These are phyloP conservation scores for Aspergillus haitiensis DNA, from an alignment of 495 filamentous ascomycete species.

Conservation along the genomic window DNA sequence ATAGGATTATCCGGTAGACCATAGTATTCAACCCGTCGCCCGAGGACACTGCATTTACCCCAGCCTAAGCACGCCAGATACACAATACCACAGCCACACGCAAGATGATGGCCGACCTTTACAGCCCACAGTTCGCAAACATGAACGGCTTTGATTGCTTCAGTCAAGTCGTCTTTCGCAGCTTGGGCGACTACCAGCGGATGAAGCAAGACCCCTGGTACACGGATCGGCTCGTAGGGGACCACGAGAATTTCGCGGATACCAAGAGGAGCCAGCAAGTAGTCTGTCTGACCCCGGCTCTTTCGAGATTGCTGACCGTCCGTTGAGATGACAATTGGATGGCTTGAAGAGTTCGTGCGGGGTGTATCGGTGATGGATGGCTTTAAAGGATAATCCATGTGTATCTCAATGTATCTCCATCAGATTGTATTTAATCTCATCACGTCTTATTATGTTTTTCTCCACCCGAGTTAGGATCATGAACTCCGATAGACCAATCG, in stretches of 20 bases:
- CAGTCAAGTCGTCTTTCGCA: conserved; percentile 45
- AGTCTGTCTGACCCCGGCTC: conserved; percentile 2
- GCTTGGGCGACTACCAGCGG: conserved; percentile 41
- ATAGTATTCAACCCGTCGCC: conserved; percentile 20
- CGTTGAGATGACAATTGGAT: conserved; percentile 36
- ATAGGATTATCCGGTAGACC: conserved; percentile 44
- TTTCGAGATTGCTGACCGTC: not conserved
- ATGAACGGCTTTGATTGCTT: conserved; percentile 50
- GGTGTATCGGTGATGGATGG: conserved; percentile 4
- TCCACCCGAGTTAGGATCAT: too few relatives aligned
- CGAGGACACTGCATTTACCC: too few relatives aligned
- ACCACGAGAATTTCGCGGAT: conserved; percentile 54
- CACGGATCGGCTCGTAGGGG: conserved; percentile 38
- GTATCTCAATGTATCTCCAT: too few relatives aligned
- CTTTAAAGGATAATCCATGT: not conserved
- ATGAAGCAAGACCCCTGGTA: conserved; percentile 41
- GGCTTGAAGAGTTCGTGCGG: conserved; percentile 27
- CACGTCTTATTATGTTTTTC: too few relatives aligned
- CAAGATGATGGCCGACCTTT: conserved; percentile 39
- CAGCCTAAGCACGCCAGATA: conserved; percentile 15
- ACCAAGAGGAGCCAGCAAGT: conserved; percentile 37
- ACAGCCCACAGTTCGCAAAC: conserved; percentile 38
- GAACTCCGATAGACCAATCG: too few relatives aligned
- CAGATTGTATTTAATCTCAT: too few relatives aligned
- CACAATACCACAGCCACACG: conserved; percentile 42